These are phyloP conservation scores for Euphrasia confusa DNA, from an alignment of 257 asterid genomes.

Conservation along the genomic window DNA sequence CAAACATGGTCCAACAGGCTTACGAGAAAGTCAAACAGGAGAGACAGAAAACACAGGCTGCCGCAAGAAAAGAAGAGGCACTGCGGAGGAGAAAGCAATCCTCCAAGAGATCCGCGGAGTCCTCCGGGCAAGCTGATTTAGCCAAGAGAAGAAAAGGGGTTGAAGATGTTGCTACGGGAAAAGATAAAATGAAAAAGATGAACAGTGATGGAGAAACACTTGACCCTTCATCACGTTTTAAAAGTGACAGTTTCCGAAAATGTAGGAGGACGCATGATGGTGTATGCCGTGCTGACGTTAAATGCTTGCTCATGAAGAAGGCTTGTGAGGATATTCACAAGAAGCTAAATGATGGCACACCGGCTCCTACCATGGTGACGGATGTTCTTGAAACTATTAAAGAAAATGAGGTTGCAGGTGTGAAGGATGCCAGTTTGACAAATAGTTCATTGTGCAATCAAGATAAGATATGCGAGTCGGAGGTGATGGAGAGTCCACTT, in stretches of 20 bases:
- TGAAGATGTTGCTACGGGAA: constrained; percentile 31
- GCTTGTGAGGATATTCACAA: constrained; percentile 42
- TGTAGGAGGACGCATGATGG: constrained; percentile 27
- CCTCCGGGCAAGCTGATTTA: constrained; percentile 35
- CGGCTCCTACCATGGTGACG: constrained; percentile 25
- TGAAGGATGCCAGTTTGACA: constrained; percentile 6
- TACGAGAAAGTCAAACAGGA: constrained; percentile 71
- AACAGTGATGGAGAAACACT: constrained; percentile 26
- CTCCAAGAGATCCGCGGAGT: constrained; percentile 39
- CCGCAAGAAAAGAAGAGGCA: constrained; percentile 52
- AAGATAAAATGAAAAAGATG: constrained; percentile 27
- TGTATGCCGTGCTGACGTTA: constrained; percentile 25
- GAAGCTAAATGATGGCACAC: constrained; percentile 30
- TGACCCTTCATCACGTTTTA: constrained; percentile 23
- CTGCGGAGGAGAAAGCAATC: constrained; percentile 36
- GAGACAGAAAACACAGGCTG: constrained; percentile 67
- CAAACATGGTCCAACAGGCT: constrained; percentile 67
- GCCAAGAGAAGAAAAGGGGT: constrained; percentile 55
- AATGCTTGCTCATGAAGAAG: constrained; percentile 50
- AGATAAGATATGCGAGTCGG: constrained; percentile 25
- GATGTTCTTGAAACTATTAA: constrained; percentile 18
- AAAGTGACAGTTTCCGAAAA: constrained; percentile 20
- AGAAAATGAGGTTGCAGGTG: constrained; percentile 26
- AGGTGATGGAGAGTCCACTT: constrained; percentile 14
- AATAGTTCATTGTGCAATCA: constrained; percentile 19